Conservation (phyloP, 805 yeast species). For the Wickerhamomyces bovis region DNA sequence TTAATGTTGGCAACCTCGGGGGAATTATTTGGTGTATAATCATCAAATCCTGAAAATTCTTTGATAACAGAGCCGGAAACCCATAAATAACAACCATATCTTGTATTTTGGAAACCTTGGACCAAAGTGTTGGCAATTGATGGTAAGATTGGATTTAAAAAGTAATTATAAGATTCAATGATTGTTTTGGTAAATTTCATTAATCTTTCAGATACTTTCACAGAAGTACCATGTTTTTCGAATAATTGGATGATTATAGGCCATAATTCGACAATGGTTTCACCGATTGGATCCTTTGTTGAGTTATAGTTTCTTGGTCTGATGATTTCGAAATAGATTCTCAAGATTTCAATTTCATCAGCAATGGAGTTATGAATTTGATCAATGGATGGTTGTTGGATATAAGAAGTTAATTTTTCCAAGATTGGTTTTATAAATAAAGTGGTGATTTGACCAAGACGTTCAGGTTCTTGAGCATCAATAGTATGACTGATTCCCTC, state of each 20-base stretch:
- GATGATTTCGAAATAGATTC: conserved; percentile 53
- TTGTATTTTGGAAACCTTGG: conserved; percentile 61
- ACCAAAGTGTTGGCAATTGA: conserved; percentile 61
- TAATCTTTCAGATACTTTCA: conserved; percentile 67
- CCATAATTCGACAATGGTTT: conserved; percentile 51
- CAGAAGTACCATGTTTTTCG: conserved; percentile 49
- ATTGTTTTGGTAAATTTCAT: conserved; percentile 62
- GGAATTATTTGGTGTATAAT: conserved; percentile 22
- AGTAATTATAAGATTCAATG: conserved; percentile 55
- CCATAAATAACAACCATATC: conserved; percentile 83
- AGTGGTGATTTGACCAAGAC: conserved; percentile 45
- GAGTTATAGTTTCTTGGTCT: conserved; percentile 31
- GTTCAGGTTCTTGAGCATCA: conserved; percentile 48
- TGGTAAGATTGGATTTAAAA: conserved; percentile 52
- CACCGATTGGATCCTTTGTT: conserved; percentile 43
- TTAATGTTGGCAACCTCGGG: conserved; percentile 33
- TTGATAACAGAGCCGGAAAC: conserved; percentile 78
- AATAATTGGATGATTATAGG: conserved; percentile 48
- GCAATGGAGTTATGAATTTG: conserved; percentile 46
- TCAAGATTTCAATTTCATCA: conserved; percentile 66
- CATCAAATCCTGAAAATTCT: conserved; percentile 53
- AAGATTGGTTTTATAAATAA: conserved; percentile 67
- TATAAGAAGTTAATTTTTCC: conserved; percentile 33
- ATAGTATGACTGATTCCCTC: conserved; percentile 89
- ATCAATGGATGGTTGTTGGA: conserved; percentile 24